A percentile compares a stretch with the other conserved stretches of the same genome.
Conservation (phyloP, 306 rosid species). For the Acacia melanoxylon region DNA sequence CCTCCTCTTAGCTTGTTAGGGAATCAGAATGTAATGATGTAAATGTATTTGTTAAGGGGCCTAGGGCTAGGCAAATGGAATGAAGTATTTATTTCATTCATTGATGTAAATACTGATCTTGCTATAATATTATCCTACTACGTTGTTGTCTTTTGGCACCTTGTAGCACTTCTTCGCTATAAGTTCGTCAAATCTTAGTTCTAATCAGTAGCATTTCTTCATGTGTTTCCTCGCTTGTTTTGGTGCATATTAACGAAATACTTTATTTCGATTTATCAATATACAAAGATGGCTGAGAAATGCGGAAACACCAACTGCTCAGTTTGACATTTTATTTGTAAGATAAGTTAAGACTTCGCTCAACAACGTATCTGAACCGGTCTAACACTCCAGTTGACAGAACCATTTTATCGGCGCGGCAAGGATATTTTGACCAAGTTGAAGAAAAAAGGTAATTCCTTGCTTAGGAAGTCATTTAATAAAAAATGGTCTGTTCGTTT, state of each 20-base stretch:
- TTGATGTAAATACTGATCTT: slow-evolving; percentile 43
- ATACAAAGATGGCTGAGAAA: background rate
- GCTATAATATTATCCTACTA: too few relatives aligned
- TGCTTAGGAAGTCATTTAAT: background rate
- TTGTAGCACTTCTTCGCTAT: background rate
- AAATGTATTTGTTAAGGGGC: slow-evolving; percentile 28
- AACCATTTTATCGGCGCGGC: background rate
- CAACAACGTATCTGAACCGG: background rate
- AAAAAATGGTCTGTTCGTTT: background rate
- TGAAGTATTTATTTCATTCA: slow-evolving; percentile 34
- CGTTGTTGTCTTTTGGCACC: background rate
- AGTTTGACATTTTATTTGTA: background rate
- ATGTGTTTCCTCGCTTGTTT: background rate
- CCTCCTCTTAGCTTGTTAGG: slow-evolving; percentile 11
- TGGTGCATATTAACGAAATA: background rate
- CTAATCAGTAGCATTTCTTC: background rate
- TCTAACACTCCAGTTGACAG: background rate
- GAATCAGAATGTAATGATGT: slow-evolving; percentile 24
- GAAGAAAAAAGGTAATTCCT: background rate
- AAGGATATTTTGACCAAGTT: background rate
- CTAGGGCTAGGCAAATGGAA: slow-evolving; percentile 14
- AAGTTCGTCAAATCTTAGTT: background rate
- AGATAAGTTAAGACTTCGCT: background rate
- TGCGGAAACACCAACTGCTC: background rate
- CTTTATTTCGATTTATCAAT: background rate